Evolutionary conservation across 306 rosid genomes (phyloP).

Genomic region (Trifolium subterraneum): DNA sequence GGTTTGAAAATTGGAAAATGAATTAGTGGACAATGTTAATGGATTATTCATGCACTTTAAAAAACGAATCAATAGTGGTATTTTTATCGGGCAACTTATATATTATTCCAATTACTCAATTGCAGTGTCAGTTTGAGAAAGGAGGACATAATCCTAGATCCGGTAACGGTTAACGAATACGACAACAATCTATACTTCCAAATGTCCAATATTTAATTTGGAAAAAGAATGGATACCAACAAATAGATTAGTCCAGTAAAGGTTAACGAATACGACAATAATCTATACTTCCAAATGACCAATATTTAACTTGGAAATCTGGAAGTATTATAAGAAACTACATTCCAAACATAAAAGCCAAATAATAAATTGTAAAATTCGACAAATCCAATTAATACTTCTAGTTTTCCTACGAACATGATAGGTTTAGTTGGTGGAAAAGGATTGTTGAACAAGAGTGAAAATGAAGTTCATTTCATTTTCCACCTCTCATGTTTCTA

Average conservation of each 20-base stretch:
- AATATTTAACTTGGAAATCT: slow-evolving; percentile 22
- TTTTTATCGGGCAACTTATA: slow-evolving; percentile 25
- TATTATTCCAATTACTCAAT: slow-evolving; percentile 5
- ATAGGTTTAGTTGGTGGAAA: slow-evolving; percentile 36
- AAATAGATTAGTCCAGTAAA: slow-evolving; percentile 1
- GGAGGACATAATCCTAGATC: slow-evolving; percentile 27
- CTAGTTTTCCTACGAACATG: slow-evolving; percentile 3
- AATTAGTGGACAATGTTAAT: not conserved
- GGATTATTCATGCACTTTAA: not conserved
- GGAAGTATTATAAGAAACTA: slow-evolving; percentile 5
- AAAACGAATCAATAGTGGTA: slow-evolving; percentile 1
- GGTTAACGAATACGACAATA: not conserved
- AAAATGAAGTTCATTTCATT: slow-evolving; percentile 38
- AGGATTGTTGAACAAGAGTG: slow-evolving; percentile 37
- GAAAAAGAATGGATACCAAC: slow-evolving; percentile 31
- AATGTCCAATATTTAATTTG: slow-evolving; percentile 30
- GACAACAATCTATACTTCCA: slow-evolving; percentile 30
- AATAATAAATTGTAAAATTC: slow-evolving; percentile 15
- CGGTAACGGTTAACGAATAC: not conserved
- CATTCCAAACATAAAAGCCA: slow-evolving; percentile 37
- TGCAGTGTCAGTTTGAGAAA: slow-evolving; percentile 13
- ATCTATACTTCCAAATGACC: slow-evolving; percentile 33
- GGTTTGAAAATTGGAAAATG: not conserved
- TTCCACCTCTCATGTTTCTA: slow-evolving; percentile 25
- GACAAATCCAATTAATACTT: slow-evolving; percentile 32